Conservation (phyloP, 1,284 basidiomycete genomes). For the Fomitopsis schrenkii region DNA sequence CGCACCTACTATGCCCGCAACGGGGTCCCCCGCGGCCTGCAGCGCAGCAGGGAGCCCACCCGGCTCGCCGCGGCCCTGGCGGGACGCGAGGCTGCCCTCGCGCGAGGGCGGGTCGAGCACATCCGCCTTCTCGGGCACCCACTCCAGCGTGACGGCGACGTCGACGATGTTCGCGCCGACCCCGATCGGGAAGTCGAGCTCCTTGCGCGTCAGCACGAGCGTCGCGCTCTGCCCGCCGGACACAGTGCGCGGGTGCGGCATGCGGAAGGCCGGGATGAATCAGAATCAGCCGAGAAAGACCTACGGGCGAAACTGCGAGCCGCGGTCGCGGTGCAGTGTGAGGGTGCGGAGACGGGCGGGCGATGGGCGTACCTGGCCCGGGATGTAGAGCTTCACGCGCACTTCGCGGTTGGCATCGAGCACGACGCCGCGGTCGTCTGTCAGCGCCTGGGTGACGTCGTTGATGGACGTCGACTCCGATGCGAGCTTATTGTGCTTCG, state of each 20-base stretch:
- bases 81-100: constrained; percentile 17
- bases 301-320: constrained; percentile 25
- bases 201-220: constrained; percentile 45
- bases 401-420: constrained; percentile 71
- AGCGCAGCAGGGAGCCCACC: constrained; percentile 16
- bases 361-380: constrained; percentile 48
- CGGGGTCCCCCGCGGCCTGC: constrained; percentile 12
- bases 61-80: constrained; percentile 19
- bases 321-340: no score
- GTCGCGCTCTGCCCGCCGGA: constrained; percentile 21
- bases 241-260: constrained; percentile 40
- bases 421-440: constrained; percentile 43
- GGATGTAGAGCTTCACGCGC: constrained; percentile 74
- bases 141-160: constrained; percentile 45
- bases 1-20: constrained; percentile 13
- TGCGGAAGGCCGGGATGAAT: constrained; percentile 81
- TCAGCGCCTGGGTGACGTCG: constrained; percentile 31
- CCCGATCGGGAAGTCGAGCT: constrained; percentile 76
- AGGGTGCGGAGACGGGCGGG: no score
- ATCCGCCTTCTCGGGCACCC: constrained; percentile 20
- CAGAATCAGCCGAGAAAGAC: constrained; percentile 80
- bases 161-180: constrained; percentile 64
- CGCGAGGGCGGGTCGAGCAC: constrained; percentile 16
- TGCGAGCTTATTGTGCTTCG: constrained; percentile 14
- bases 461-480: constrained; percentile 42